Base-by-base conservation (phyloP, 1,284 basidiomycete species). In the Moniliella sp. region DNA sequence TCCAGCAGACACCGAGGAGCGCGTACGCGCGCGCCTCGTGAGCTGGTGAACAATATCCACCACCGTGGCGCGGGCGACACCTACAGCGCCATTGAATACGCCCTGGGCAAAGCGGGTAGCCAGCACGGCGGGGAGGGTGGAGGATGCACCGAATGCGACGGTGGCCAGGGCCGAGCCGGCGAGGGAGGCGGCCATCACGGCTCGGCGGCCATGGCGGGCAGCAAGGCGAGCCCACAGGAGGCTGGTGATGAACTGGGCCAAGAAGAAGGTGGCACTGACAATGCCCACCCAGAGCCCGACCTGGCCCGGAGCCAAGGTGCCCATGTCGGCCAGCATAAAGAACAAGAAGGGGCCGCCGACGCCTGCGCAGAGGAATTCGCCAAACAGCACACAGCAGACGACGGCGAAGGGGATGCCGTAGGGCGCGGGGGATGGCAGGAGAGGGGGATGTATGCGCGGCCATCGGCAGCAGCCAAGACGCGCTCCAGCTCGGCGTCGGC, bases 1-100 rank as follows among this genome's bases (percentile, higher is more conserved):
- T 84, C 86, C 86, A 93, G 14, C 76, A 82, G 62, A 91, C 88
- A 12, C 83, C 84, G 32, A 93, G 69, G 43, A 86, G 79, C 29
- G 82, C 82, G 57, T 91, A 91, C 10, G 86, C 86, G 45, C 82
- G 71, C 19, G 79, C 80, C 62, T 91, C 84, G 60, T 93, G 93
- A 34, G 80, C 25, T 72, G 63, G 48, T 88, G 82, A 0, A 88
- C 86, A 36, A 97, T 70, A 40, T 78, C 76, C 14, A 79, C 67
- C 27, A 97, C 75, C 4, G 77, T 79, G 13, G 83, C 81, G 23
- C 50, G 50, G 25, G 81, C 82, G 13, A 91, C 84, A 17, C 83
- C 86, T 19, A 91, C 78, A 10, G 82, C 79, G n/a, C 88, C 88
- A 7, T 80, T 84, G 58, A 94, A 97, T 27, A 94, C 71, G 15